Evolutionary conservation across 2,329 filamentous ascomycete genomes (phyloP), one percentile per base, ranked within the genome.

Genomic region (Sporothrix pseudoabietina): DNA sequence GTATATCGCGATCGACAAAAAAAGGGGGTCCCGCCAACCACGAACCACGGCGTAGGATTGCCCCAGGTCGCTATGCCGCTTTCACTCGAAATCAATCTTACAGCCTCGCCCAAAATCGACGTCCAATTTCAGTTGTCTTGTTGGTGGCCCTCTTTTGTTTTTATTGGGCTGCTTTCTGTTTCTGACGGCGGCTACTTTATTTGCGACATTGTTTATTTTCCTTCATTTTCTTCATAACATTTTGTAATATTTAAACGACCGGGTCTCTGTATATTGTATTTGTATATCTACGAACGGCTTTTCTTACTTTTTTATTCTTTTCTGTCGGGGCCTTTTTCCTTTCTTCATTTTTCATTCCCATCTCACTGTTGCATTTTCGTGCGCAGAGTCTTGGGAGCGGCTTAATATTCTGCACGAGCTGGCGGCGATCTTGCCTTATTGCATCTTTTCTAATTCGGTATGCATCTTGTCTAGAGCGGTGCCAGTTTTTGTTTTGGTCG

Each of bases 1-100:
- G n/a, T n/a, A 70, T 70, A 71, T 71, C 41, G 69, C 55, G 73
- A 75, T 75, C 73, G 73, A 52, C 73, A 73, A 71, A 73, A 73
- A 71, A 52, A 49, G 70, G 71, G 59, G 68, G 47, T 22, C 16
- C 59, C 49, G 59, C 41, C 69, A 39, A 30, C 41, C 9, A 39
- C 55, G 69, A 59, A 26, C 41, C 30, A 19, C 47, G 57, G 44
- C 19, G 41, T 73, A 66, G 57, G 55, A 57, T 66, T 73, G 63
- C n/a, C 69, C 69, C 6, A 44, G 14, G 26, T 69, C 59, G 69
- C 72, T 73, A 73, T 71, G 69, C 72, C 69, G 61, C 26, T 59
- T 73, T 73, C 69, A 61, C 30, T 65, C 66, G 19, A 66, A 57
- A 47, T 52, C 68, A 71, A 71, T 71, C 39, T 52, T 65, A 66